phyloP scores from a whole-genome alignment of 768 basidiomycete genomes.

The Auriscalpium microsporum region DNA sequence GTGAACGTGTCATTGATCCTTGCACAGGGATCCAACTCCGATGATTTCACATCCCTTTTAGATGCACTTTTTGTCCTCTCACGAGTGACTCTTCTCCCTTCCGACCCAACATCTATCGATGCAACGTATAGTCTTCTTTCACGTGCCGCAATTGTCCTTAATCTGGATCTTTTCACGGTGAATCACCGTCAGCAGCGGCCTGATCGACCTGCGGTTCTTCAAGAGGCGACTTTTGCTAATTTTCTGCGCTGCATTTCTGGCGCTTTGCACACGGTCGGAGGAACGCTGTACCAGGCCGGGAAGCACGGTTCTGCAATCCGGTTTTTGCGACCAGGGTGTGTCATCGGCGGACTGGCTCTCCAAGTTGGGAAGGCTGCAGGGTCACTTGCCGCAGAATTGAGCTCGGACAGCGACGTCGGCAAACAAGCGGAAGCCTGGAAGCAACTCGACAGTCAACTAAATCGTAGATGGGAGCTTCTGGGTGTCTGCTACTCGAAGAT shows the following conservation, averaged over 20 bases:
- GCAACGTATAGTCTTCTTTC: constrained; percentile 39
- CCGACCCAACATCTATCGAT: constrained; percentile 39
- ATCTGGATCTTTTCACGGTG: constrained; percentile 1
- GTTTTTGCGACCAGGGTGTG: constrained; percentile 58
- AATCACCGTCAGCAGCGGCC: no score
- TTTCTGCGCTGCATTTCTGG: constrained; percentile 64
- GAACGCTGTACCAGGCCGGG: constrained; percentile 57
- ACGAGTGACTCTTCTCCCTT: constrained; percentile 30
- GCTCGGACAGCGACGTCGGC: constrained; percentile 14
- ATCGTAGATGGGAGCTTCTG: constrained; percentile 72
- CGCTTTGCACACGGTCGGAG: constrained; percentile 61
- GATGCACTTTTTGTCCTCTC: constrained; percentile 53
- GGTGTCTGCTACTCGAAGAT: constrained; percentile 72
- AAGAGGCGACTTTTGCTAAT: constrained; percentile 30
- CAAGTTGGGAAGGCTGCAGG: constrained; percentile 3
- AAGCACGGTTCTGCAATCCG: constrained; percentile 55
- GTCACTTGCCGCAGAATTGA: not conserved
- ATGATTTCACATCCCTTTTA: constrained; percentile 36
- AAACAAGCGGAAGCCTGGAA: constrained; percentile 37
- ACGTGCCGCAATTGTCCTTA: constrained; percentile 28
- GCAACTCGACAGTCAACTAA: constrained; percentile 56
- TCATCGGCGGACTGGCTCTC: constrained; percentile 42
- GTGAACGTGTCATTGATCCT: not conserved
- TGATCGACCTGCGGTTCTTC: not conserved
- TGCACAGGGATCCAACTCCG: constrained; percentile 16